phyloP scores from a whole-genome alignment of 169 alveolate species.

The Plasmodium blacklocki region DNA sequence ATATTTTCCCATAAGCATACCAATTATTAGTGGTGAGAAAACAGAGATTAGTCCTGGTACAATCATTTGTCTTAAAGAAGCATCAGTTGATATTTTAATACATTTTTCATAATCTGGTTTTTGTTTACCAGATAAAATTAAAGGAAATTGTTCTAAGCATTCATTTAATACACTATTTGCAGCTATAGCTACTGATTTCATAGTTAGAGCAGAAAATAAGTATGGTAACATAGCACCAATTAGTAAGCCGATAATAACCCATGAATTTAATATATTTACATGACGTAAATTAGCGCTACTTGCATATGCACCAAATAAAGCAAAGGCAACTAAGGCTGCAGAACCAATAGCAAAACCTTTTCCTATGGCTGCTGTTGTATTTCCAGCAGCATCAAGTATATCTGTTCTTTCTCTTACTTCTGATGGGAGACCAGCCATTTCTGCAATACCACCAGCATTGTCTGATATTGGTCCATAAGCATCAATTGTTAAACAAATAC shows the following conservation, averaged over 20 bases:
- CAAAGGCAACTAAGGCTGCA: conserved; percentile 92
- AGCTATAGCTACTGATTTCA: conserved; percentile 94
- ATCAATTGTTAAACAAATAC: conserved; percentile 91
- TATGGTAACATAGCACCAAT: conserved; percentile 94
- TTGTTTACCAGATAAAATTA: conserved; percentile 80
- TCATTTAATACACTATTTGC: conserved; percentile 91
- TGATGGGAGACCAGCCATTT: conserved; percentile 90
- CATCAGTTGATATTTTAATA: conserved; percentile 88
- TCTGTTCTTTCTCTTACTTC: conserved; percentile 92
- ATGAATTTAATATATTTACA: conserved; percentile 87
- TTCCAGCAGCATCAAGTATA: conserved; percentile 94
- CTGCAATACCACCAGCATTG: conserved; percentile 96
- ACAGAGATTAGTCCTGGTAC: conserved; percentile 91
- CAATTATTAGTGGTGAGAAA: conserved; percentile 87
- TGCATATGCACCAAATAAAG: conserved; percentile 93
- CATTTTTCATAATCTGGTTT: conserved; percentile 91
- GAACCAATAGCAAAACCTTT: conserved; percentile 95
- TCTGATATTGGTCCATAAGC: conserved; percentile 94
- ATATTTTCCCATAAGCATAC: conserved; percentile 88
- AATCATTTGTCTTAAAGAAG: conserved; percentile 91
- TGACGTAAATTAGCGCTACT: conserved; percentile 84
- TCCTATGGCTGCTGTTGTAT: conserved; percentile 94
- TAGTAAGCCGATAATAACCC: conserved; percentile 88
- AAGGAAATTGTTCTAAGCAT: conserved; percentile 90
- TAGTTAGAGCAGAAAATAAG: conserved; percentile 92